Conservation (phyloP, 108 stramenopile species). For the Stephanodiscus minutulus region DNA sequence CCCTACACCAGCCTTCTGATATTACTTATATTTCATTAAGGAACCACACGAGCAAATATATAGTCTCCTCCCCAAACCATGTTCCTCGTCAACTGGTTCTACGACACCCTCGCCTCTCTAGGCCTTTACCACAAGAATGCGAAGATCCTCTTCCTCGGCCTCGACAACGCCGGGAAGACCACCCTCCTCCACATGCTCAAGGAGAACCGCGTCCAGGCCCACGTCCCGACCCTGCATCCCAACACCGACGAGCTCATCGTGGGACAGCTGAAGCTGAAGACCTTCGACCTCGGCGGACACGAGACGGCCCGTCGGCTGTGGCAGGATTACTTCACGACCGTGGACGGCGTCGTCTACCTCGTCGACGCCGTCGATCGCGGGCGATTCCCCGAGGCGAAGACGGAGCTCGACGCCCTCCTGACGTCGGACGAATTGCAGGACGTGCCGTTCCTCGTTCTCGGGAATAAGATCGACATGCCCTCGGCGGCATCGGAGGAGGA, state of each 20-base stretch:
- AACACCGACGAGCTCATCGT: constrained; percentile 94
- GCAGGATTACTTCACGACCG: constrained; percentile 97
- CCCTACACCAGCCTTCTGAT: no score
- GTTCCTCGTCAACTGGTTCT: constrained; percentile 91
- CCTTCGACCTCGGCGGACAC: constrained; percentile 96
- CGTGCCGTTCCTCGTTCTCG: constrained; percentile 98
- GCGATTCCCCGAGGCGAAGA: constrained; percentile 98
- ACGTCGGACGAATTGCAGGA: constrained; percentile 92
- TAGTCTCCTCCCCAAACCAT: constrained; percentile 18
- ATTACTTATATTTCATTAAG: no score
- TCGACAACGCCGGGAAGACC: constrained; percentile 98
- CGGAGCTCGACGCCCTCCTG: constrained; percentile 94
- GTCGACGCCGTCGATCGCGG: constrained; percentile 95
- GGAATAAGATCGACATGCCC: constrained; percentile 99
- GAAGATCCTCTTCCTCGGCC: constrained; percentile 98
- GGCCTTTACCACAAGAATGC: constrained; percentile 99
- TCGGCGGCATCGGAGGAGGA: constrained; percentile 95
- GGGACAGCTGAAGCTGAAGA: constrained; percentile 93
- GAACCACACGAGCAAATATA: neutral
- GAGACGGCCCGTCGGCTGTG: constrained; percentile 90
- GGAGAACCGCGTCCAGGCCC: constrained; percentile 93
- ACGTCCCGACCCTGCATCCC: constrained; percentile 93
- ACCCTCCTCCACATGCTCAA: constrained; percentile 96
- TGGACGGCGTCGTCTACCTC: constrained; percentile 98
- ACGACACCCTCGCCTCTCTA: constrained; percentile 82